Percentiles rank a stretch among this genome's conserved stretches.
phyloP scores from a whole-genome alignment of 306 rosid species.

The Cercis canadensis region DNA sequence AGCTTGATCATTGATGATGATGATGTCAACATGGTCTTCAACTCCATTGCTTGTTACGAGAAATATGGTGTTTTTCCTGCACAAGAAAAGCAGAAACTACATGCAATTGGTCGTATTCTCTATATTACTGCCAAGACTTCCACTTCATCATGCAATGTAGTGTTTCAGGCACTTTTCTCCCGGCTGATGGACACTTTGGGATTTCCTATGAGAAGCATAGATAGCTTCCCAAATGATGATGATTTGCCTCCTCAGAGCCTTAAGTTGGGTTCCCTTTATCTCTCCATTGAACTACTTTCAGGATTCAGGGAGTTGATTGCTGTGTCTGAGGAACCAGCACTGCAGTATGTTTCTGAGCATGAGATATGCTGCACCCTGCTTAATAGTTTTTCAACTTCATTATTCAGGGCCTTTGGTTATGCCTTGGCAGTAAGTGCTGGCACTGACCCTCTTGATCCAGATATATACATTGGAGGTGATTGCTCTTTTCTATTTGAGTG shows the following conservation, averaged over 20 bases:
- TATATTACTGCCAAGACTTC: constrained; percentile 62
- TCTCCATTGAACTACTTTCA: constrained; percentile 69
- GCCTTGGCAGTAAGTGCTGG: constrained; percentile 49
- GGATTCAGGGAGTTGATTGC: constrained; percentile 69
- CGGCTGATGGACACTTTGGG: constrained; percentile 59
- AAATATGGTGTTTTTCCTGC: constrained; percentile 56
- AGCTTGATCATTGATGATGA: constrained; percentile 71
- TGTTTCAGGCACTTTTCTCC: constrained; percentile 68
- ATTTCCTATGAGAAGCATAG: constrained; percentile 42
- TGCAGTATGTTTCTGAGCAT: constrained; percentile 39
- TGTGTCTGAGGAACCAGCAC: constrained; percentile 43
- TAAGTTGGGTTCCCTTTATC: constrained; percentile 84
- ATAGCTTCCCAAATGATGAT: constrained; percentile 41
- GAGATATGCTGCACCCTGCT: constrained; percentile 59
- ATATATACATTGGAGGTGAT: constrained; percentile 75
- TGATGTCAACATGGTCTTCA: constrained; percentile 65
- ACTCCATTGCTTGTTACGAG: constrained; percentile 53
- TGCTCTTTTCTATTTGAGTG: constrained; percentile 38
- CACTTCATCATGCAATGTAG: constrained; percentile 63
- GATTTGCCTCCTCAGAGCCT: constrained; percentile 34
- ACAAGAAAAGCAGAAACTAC: constrained; percentile 71
- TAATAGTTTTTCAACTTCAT: constrained; percentile 52
- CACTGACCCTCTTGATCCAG: constrained; percentile 50
- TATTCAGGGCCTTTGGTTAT: constrained; percentile 66
- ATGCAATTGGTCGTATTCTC: constrained; percentile 74